Base-by-base conservation (phyloP, 2,329 filamentous ascomycete species). In the Fusarium tupiense region DNA sequence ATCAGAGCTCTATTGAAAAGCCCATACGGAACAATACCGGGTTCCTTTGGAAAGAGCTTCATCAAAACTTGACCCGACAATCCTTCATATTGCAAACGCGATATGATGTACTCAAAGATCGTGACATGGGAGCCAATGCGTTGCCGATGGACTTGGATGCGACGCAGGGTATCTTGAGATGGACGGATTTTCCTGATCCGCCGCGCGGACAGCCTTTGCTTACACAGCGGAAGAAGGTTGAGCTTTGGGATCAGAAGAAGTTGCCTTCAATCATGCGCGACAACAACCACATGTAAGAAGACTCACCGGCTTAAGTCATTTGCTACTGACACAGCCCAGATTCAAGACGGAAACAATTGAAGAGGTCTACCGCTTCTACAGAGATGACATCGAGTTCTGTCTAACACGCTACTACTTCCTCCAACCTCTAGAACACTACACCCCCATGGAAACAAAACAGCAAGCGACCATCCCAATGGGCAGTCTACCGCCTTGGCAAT, bases 131-230 rank as follows among this genome's bases (percentile, higher is more conserved):
- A 26, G 79, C 79, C 6, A 69, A 75, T 17, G 77, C 78, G 4
- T 69, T 79, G 1, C 67, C 80, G 6, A 75, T 79, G 64, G 83
- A 87, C 44, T 83, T 87, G 46, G 85, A 88, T 67, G 75, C 81
- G 11, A 78, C 81, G 2, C 82, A 82, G 1, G 89, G 88, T 24
- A 85, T 86, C 8, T 78, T 92, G 65, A 83, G 87, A 50, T 92
- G 89, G 88, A 86, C 84, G 11, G 90, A 91, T 72, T 84, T 91
- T 50, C 90, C 90, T 3, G 90, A 91, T 69, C 89, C 89, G 22
- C 82, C 85, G 3, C 83, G 83, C 31, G 83, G 83, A 19, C 82
- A 84, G n/a, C 84, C 86, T 17, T 40, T 83, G 56, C 79, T 89
- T 40, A 87, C 84, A 16, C 86, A 89, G 77, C 84, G 88, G 44